phyloP scores from a whole-genome alignment of 352 stramenopile genomes.

The Phytophthora melonis region DNA sequence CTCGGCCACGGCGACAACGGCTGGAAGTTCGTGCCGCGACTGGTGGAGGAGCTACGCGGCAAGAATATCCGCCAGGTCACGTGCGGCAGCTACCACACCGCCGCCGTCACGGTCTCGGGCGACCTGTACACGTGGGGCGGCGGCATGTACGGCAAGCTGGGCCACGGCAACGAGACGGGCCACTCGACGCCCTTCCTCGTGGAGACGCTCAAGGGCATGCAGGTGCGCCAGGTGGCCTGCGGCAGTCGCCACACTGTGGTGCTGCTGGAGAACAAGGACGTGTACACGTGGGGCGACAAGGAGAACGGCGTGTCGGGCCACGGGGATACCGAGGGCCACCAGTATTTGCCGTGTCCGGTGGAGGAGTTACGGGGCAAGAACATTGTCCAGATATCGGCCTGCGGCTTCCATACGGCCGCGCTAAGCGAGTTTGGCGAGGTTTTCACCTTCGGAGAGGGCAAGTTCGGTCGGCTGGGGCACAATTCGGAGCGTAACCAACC shows the following conservation, averaged over 20 bases:
- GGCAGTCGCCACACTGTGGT: conserved; percentile 95
- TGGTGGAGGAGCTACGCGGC: conserved; percentile 92
- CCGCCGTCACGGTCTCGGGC: conserved; percentile 93
- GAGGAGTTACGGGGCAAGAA: conserved; percentile 89
- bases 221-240: conserved; percentile 94
- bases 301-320: conserved; percentile 96
- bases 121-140: conserved; percentile 95
- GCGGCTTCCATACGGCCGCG: conserved; percentile 87
- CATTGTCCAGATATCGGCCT: conserved; percentile 92
- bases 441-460: conserved; percentile 95
- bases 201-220: conserved; percentile 92
- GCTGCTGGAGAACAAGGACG: conserved; percentile 87
- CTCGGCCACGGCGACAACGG: conserved; percentile 95
- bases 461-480: conserved; percentile 88
- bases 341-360: conserved; percentile 94
- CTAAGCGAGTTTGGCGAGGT: conserved; percentile 91
- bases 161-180: conserved; percentile 93
- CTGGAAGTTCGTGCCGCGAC: conserved; percentile 97
- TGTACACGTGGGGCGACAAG: conserved; percentile 96
- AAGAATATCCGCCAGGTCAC: conserved; percentile 94
- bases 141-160: conserved; percentile 96
- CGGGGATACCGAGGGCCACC: conserved; percentile 95
- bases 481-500: conserved; percentile 87
- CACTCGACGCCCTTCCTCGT: conserved; percentile 95
- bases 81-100: conserved; percentile 97